Base-by-base conservation (phyloP, 192 early-diverging fungal species). In the Bifiguratus adelaidae region DNA sequence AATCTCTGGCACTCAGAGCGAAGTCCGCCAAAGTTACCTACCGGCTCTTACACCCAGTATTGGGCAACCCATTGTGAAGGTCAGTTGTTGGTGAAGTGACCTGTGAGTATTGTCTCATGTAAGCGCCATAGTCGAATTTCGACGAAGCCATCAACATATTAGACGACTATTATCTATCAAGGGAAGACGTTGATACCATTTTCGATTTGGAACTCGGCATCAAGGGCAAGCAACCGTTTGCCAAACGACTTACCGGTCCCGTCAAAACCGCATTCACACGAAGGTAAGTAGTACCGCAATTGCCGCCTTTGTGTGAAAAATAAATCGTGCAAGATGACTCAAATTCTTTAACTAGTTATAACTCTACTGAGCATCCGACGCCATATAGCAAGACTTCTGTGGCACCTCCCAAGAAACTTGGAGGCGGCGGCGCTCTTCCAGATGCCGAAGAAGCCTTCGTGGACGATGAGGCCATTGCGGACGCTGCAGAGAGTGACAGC, bases 111-210 rank as follows among this genome's bases (percentile, higher is more conserved):
- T n/a, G n/a, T n/a, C n/a, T n/a, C n/a, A n/a, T n/a, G n/a, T n/a
- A n/a, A n/a, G n/a, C n/a, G n/a, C n/a, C n/a, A n/a, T n/a, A n/a
- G n/a, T n/a, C n/a, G 16, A 24, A 58, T 43, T 49, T 42, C 19
- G 29, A 60, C 4, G 24, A 36, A 16, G 81, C 91, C n/a, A 84
- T 97, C 22, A 50, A 81, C 7, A 57, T 73, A 4, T 92, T 99
- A 91, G 92, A 99, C 52, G 75, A 79, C 11, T 99, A 99, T 63
- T 91, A 84, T 45, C 61, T 99, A 41, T 84, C 63, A 51, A 82
- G 81, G 53, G 94, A 97, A 29, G 81, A 91, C 54, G 81, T 81
- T 63, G 92, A 96, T n/a, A 57, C 79, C 0, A 73, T 99, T 37
- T 41, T 87, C 60, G 91, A 93, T 52, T 54, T 99, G 30, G 79